A percentile compares a stretch with the other conserved stretches of the same genome.
Conservation (phyloP, 179 eudicot species). For the Beta corolliflora region DNA sequence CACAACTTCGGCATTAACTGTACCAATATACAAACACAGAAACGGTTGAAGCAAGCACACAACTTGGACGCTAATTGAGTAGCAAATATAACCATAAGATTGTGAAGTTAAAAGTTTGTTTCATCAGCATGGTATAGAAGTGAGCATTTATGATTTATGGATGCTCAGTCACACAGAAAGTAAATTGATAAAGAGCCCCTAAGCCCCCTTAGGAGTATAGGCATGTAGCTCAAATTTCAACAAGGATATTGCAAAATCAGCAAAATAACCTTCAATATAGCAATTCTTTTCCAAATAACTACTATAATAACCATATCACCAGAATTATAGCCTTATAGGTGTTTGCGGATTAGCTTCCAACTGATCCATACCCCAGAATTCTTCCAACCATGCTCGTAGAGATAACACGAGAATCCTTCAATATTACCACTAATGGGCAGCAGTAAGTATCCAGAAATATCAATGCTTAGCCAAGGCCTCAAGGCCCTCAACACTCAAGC, state of each 20-base stretch:
- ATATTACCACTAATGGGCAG: background rate
- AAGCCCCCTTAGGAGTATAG: background rate
- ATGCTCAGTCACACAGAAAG: background rate
- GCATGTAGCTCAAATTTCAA: background rate
- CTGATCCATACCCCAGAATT: too few species aligned
- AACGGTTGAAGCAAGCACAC: background rate
- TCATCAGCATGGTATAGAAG: background rate
- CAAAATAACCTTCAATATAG: background rate
- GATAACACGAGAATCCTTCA: background rate
- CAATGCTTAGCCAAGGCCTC: too few species aligned
- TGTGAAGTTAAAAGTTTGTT: background rate
- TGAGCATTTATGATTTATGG: background rate
- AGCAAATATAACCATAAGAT: background rate
- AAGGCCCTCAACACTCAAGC: too few species aligned
- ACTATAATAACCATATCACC: background rate
- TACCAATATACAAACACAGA: constrained; percentile 1
- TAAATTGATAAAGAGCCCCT: background rate
- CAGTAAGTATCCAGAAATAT: too few species aligned
- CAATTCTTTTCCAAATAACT: too few species aligned
- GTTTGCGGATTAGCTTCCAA: background rate
- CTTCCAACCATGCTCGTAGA: background rate
- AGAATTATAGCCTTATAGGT: background rate
- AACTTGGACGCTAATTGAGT: background rate
- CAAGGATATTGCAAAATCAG: background rate
- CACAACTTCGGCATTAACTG: constrained; percentile 98